These are phyloP conservation scores for Trichoderma oligosporum DNA, from an alignment of 2,329 filamentous ascomycete species.

Conservation along the genomic window DNA sequence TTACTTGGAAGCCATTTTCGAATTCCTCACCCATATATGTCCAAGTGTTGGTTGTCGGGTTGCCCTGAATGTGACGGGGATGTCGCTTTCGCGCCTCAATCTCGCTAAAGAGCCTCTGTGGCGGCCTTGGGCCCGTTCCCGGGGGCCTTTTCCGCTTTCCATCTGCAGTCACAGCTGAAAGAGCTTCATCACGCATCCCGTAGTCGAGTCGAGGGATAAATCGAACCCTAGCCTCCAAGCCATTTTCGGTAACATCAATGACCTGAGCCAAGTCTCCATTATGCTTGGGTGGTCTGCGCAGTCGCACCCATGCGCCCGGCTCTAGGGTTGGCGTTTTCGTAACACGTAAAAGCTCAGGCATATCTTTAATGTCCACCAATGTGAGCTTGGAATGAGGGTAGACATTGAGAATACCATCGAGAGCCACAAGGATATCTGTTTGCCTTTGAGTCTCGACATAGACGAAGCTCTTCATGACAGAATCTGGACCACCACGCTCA, in stretches of 20 bases:
- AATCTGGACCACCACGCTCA: constrained; percentile 74
- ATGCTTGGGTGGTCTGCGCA: constrained; percentile 76
- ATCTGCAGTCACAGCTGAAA: constrained; percentile 46
- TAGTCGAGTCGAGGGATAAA: constrained; percentile 92
- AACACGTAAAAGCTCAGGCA: constrained; percentile 91
- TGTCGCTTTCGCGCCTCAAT: constrained; percentile 87
- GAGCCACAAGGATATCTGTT: constrained; percentile 76
- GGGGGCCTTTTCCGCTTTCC: constrained; percentile 76
- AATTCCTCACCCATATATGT: constrained; percentile 86
- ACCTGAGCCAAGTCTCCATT: constrained; percentile 87
- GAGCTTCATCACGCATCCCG: constrained; percentile 72
- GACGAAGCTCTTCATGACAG: constrained; percentile 86
- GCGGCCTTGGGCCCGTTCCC: constrained; percentile 65
- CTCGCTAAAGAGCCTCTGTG: constrained; percentile 89
- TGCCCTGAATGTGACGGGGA: constrained; percentile 58
- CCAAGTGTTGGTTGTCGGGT: constrained; percentile 76
- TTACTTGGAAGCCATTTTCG: constrained; percentile 87
- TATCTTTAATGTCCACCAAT: constrained; percentile 91
- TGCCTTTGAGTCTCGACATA: constrained; percentile 90
- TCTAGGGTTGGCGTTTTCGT: constrained; percentile 81
- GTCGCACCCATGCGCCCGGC: constrained; percentile 86
- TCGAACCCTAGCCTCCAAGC: constrained; percentile 79
- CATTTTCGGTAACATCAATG: constrained; percentile 87
- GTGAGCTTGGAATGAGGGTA: constrained; percentile 85
- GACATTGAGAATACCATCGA: constrained; percentile 82